Evolutionary conservation across 441 rosid genomes (phyloP).

Genomic region (Melastoma candidum): DNA sequence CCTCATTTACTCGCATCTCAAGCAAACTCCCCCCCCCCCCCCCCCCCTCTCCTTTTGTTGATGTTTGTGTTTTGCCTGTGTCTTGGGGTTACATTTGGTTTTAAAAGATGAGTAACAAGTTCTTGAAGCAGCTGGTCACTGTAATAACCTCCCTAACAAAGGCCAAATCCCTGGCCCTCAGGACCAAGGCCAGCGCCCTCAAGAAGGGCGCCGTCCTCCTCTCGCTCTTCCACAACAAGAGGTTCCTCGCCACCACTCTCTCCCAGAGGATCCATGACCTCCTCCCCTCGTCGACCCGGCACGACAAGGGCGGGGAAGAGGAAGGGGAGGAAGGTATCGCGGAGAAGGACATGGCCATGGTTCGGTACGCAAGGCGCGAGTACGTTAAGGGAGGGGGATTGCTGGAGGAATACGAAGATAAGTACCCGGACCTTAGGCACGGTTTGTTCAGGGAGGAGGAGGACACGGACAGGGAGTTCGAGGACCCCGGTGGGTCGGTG

Average conservation of each 20-base stretch:
- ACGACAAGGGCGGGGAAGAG: background rate
- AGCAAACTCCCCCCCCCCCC: no score
- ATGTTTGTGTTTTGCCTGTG: no score
- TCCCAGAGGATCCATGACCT: conserved; percentile 8
- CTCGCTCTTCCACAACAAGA: conserved; percentile 12
- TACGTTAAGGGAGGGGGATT: no score
- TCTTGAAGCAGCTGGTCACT: conserved; percentile 7
- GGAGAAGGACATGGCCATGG: background rate
- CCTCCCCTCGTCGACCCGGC: background rate
- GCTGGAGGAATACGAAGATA: background rate
- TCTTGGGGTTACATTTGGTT: no score
- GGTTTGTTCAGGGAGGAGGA: conserved; percentile 1
- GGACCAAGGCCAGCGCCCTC: conserved; percentile 1
- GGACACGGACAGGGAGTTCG: conserved; percentile 5
- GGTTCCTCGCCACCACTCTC: conserved; percentile 1
- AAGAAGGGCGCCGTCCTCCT: conserved; percentile 5
- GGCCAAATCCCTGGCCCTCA: conserved; percentile 8
- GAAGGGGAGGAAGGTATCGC: background rate
- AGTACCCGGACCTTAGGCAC: conserved; percentile 5
- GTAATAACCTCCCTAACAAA: conserved; percentile 5
- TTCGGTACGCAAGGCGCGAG: background rate
- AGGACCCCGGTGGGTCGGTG: conserved; percentile 13
- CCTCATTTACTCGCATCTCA: no score
- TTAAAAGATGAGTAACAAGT: conserved; percentile 7
- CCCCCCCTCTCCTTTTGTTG: no score